phyloP scores from a whole-genome alignment of 176 grass and related monocot species.

The Saccharum spontaneum region DNA sequence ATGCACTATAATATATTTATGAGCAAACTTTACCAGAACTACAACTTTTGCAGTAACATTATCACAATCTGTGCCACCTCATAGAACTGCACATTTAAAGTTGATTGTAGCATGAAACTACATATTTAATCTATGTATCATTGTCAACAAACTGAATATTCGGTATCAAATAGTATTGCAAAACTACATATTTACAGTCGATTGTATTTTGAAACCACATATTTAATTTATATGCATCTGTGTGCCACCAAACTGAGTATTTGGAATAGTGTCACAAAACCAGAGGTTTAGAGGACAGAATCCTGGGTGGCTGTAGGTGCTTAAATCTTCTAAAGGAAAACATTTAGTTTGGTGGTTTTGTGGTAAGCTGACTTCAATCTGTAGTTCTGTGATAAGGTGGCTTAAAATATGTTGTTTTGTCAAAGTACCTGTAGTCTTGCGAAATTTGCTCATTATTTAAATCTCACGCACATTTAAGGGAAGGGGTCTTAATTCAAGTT shows the following conservation, averaged over 20 bases:
- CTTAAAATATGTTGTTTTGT: background rate
- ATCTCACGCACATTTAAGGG: background rate
- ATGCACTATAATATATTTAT: background rate
- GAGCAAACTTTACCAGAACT: background rate
- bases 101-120: background rate
- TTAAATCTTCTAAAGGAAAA: background rate
- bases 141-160: background rate
- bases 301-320: background rate
- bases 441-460: background rate
- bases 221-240: background rate
- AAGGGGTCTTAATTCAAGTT: background rate
- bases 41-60: background rate
- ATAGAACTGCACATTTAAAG: background rate
- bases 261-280: background rate
- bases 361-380: background rate
- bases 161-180: background rate
- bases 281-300: background rate
- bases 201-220: background rate
- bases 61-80: background rate
- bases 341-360: background rate
- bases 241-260: background rate
- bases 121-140: background rate
- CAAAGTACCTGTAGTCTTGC: background rate
- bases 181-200: background rate
- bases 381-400: background rate